Conservation (phyloP, 495 filamentous ascomycete species). For the Darksidea phi region DNA sequence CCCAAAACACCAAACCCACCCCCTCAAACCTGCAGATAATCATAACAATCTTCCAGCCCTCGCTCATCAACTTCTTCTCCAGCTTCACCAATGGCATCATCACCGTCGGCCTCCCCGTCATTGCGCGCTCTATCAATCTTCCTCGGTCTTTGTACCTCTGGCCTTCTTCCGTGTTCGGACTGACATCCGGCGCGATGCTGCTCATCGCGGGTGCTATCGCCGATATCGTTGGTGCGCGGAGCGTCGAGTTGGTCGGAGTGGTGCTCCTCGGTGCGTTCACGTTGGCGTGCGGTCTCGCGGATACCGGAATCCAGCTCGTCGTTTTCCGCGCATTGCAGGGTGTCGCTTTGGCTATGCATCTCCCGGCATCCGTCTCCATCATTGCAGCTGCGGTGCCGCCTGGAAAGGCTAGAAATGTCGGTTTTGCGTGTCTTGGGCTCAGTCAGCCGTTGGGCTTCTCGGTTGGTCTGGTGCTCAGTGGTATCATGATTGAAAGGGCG, state of each 20-base stretch:
- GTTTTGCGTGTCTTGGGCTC: constrained; percentile 52
- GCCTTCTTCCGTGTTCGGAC: constrained; percentile 41
- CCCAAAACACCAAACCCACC: too few species aligned
- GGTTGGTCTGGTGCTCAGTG: constrained; percentile 55
- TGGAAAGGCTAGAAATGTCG: constrained; percentile 53
- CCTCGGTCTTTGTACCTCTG: constrained; percentile 19
- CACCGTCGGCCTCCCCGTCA: constrained; percentile 21
- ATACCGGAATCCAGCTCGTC: constrained; percentile 51
- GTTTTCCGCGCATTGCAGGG: constrained; percentile 54
- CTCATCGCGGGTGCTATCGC: constrained; percentile 53
- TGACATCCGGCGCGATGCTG: constrained; percentile 47
- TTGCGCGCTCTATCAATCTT: constrained; percentile 10
- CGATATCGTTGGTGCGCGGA: constrained; percentile 51
- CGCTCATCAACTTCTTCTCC: constrained; percentile 21
- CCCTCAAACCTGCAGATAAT: not conserved
- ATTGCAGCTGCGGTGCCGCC: constrained; percentile 47
- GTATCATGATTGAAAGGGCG: constrained; percentile 50
- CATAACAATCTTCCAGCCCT: constrained; percentile 18
- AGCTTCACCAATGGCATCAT: constrained; percentile 23
- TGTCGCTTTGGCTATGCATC: constrained; percentile 50
- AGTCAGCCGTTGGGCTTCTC: constrained; percentile 55
- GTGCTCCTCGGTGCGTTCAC: constrained; percentile 49
- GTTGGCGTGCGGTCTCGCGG: constrained; percentile 49
- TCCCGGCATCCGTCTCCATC: constrained; percentile 54
- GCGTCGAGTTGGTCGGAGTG: constrained; percentile 50